Evolutionary conservation across 148 eudicot genomes (phyloP).

Genomic region (Chenopodium suecicum): DNA sequence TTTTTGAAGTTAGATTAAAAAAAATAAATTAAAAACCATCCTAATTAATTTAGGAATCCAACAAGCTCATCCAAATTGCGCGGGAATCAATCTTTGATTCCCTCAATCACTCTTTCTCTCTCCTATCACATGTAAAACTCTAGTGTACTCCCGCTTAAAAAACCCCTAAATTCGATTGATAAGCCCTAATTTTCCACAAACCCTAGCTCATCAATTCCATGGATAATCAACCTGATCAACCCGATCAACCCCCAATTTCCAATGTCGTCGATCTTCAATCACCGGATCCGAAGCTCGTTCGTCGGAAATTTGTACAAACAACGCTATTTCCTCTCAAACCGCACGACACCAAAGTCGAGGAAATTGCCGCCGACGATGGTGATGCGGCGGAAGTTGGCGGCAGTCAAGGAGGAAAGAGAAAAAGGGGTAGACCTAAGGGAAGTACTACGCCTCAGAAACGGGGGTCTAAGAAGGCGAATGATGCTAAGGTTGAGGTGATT

Average conservation of each 20-base stretch:
- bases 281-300: slow-evolving; percentile 34
- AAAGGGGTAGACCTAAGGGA: slow-evolving; percentile 35
- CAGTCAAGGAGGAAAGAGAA: slow-evolving; percentile 42
- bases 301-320: slow-evolving; percentile 68
- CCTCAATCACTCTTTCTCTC: slow-evolving; percentile 16
- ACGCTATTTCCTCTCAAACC: slow-evolving; percentile 62
- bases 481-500: slow-evolving; percentile 5
- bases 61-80: slow-evolving; percentile 19
- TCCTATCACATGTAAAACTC: slow-evolving; percentile 11
- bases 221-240: slow-evolving; percentile 29
- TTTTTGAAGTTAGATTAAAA: too few species aligned
- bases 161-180: slow-evolving; percentile 24
- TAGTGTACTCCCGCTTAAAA: slow-evolving; percentile 16
- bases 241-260: neutral
- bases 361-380: slow-evolving; percentile 14
- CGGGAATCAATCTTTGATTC: slow-evolving; percentile 33
- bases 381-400: slow-evolving; percentile 40
- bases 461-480: slow-evolving; percentile 49
- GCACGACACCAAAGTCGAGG: slow-evolving; percentile 28
- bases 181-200: slow-evolving; percentile 32
- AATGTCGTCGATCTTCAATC: slow-evolving; percentile 32
- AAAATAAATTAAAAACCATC: too few species aligned
- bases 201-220: slow-evolving; percentile 42
- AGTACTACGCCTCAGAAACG: slow-evolving; percentile 35
- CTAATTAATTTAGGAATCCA: too few species aligned